A percentile compares a stretch with the other conserved stretches of the same genome.
phyloP scores from a whole-genome alignment of 1,139 yeast species.

The Lipomyces yarrowii region DNA sequence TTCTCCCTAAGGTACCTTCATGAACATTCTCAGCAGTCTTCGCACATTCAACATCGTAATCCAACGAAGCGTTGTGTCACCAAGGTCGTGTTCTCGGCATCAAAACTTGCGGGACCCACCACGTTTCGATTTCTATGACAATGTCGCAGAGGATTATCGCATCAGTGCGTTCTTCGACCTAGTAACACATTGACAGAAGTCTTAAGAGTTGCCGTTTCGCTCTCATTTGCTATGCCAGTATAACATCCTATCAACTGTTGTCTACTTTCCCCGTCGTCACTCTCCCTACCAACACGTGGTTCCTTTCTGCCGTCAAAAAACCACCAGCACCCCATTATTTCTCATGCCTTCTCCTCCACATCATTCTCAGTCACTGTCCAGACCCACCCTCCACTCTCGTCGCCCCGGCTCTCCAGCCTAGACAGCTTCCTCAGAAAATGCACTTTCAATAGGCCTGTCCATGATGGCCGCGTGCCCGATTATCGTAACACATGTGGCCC shows the following conservation, averaged over 20 bases:
- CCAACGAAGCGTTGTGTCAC: background rate
- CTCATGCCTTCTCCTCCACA: constrained; percentile 2
- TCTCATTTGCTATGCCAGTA: background rate
- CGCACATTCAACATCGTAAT: background rate
- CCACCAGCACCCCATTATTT: background rate
- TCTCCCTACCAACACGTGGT: background rate
- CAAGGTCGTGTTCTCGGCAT: constrained; percentile 8
- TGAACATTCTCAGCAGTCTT: background rate
- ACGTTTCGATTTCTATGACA: constrained; percentile 16
- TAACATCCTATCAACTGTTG: background rate
- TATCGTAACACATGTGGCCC: constrained; percentile 86
- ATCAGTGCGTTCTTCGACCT: background rate
- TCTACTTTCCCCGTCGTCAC: background rate
- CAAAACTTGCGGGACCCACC: background rate
- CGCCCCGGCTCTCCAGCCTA: constrained; percentile 23
- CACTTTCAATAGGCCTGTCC: constrained; percentile 98
- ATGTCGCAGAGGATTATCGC: constrained; percentile 4
- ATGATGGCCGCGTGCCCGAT: constrained; percentile 89
- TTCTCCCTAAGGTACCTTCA: background rate
- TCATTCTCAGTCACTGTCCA: constrained; percentile 20
- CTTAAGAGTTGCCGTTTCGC: background rate
- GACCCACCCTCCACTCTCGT: constrained; percentile 13
- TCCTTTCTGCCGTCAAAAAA: background rate
- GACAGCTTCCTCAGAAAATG: constrained; percentile 71
- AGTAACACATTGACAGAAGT: background rate